A percentile compares a stretch with the other conserved stretches of the same genome.
phyloP scores from a whole-genome alignment of 352 stramenopile genomes.

The Pythium rhizo-oryzae region DNA sequence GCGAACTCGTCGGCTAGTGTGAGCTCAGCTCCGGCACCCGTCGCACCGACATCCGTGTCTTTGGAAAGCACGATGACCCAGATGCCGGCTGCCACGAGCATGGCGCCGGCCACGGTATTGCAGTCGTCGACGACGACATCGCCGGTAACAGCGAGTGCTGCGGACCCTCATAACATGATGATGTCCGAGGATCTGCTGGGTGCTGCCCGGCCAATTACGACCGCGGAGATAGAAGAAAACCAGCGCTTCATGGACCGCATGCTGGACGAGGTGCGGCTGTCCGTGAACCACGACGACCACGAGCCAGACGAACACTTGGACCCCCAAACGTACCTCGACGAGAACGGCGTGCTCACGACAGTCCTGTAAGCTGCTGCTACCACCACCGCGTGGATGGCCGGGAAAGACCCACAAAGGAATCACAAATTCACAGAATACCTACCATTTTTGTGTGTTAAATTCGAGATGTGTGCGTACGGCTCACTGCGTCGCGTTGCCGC shows the following conservation, averaged over 20 bases:
- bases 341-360: slow-evolving; percentile 69
- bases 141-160: not conserved
- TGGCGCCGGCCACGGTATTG: not conserved
- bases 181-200: slow-evolving; percentile 51
- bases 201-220: slow-evolving; percentile 41
- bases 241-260: slow-evolving; percentile 84
- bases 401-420: too few species aligned
- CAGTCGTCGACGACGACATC: not conserved
- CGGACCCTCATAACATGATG: slow-evolving; percentile 31
- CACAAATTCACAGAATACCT: too few species aligned
- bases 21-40: not conserved
- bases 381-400: too few species aligned
- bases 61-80: not conserved
- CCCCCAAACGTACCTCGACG: slow-evolving; percentile 71
- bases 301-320: slow-evolving; percentile 36
- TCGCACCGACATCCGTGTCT: not conserved
- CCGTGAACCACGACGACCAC: slow-evolving; percentile 46
- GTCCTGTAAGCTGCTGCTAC: slow-evolving; percentile 17
- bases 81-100: not conserved
- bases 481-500: too few species aligned
- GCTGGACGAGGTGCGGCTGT: slow-evolving; percentile 67
- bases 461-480: too few species aligned
- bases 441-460: too few species aligned
- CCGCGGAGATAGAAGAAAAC: slow-evolving; percentile 60
- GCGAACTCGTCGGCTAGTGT: slow-evolving; percentile 10